A percentile compares a stretch with the other conserved stretches of the same genome.
phyloP scores from a whole-genome alignment of 306 rosid species.

The Begonia fuchsioides region DNA sequence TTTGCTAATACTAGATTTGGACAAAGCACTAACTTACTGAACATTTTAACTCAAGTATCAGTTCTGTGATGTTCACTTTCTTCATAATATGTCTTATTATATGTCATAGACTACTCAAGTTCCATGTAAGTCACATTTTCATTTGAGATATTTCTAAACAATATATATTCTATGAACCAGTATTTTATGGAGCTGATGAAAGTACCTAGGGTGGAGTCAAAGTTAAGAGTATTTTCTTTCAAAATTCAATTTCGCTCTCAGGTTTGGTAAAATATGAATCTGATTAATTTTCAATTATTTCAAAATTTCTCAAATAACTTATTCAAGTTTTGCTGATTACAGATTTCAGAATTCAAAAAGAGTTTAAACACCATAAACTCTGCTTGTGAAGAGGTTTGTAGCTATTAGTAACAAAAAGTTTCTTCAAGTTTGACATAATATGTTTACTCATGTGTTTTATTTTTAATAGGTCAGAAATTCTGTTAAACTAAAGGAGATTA shows the following conservation, averaged over 20 bases:
- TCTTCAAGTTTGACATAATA: constrained; percentile 8
- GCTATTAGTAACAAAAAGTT: constrained; percentile 9
- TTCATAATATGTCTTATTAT: too few species aligned
- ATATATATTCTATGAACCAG: constrained; percentile 27
- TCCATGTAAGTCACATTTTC: too few species aligned
- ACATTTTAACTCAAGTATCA: too few species aligned
- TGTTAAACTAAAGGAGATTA: constrained; percentile 64
- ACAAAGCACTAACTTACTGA: too few species aligned
- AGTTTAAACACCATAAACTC: constrained; percentile 64
- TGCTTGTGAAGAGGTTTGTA: constrained; percentile 81
- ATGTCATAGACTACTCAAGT: too few species aligned
- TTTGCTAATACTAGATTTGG: too few species aligned
- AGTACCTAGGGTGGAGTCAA: constrained; percentile 98
- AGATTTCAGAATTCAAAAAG: constrained; percentile 77
- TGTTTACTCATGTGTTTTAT: constrained; percentile 16
- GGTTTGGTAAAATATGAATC: constrained; percentile 49
- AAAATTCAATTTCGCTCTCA: constrained; percentile 85
- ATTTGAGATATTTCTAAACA: too few species aligned
- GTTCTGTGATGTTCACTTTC: too few species aligned
- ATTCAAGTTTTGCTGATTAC: constrained; percentile 7
- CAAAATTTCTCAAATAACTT: constrained; percentile 2
- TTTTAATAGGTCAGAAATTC: constrained; percentile 58
- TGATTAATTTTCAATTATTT: constrained; percentile 1
- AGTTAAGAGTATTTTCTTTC: constrained; percentile 83
- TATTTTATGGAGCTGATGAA: constrained; percentile 88